Base-by-base conservation (phyloP, 176 grass and related monocot species). In the Rhynchospora pubera region DNA sequence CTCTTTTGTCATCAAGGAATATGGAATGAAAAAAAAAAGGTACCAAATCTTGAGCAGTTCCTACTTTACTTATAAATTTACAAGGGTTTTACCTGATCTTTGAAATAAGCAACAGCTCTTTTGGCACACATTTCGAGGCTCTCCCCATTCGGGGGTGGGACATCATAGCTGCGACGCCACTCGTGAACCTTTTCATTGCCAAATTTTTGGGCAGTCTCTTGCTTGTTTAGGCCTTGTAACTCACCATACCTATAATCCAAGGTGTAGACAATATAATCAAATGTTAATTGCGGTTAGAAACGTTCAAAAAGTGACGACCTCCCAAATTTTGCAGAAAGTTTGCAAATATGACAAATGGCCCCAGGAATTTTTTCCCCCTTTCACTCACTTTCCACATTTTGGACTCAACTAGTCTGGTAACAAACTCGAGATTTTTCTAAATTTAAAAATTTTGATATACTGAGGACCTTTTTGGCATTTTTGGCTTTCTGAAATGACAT, bases 81-180 rank as follows among this genome's bases (percentile, higher is more conserved):
- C 0, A 45, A 14, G 4, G 60, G 62, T 8, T 86, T 93, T 88
- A 99, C 97, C 53, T 93, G 86, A 26, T 91, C 84, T 86, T 87
- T 88, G 82, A 99, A 99, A 87, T 99, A 99, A 87, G 93, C 88
- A 87, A 99, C 93, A 67, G 93, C 92, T 83, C 97, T 95, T 85
- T 95, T 89, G 2, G 93, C 90, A 34, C 97, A 99, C 97, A 99
- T 99, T 85, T 99, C 90, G n/a, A 99, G 86, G 69, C 92, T 95
- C 83, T 99, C 97, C 0, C 97, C 97, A 86, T 93, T 86, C 86
- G 93, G 97, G 13, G 97, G 93, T 90, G 93, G 93, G 79, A 96
- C 86, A 73, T 99, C 93, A 87, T 93, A 99, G 83, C 97, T 99
- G 26, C 97, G 92, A 70, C 97, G 90, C 93, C 97, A 99, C 85